These are phyloP conservation scores for Imleria badia DNA, from an alignment of 768 basidiomycete species.

Conservation along the genomic window DNA sequence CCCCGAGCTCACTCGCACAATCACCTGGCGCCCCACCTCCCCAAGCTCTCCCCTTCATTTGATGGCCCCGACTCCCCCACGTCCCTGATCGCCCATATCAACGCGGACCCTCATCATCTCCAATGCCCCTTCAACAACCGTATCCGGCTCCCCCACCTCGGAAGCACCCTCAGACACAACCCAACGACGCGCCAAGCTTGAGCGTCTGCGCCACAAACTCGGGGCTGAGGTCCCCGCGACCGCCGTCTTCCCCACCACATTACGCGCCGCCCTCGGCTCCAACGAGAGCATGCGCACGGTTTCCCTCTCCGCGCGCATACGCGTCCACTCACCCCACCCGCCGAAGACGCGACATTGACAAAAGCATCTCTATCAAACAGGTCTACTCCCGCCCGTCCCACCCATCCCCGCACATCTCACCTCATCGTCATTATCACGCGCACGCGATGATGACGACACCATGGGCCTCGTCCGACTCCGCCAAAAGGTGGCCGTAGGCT, in stretches of 20 bases:
- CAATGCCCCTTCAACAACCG: conserved; percentile 10
- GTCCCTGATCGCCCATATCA: neutral
- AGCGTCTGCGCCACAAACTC: conserved; percentile 57
- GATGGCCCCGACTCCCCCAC: conserved; percentile 4
- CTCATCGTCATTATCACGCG: too few species aligned
- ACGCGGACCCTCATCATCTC: conserved; percentile 18
- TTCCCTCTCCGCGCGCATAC: conserved; percentile 16
- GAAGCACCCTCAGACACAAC: conserved; percentile 38
- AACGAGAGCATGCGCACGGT: conserved; percentile 28
- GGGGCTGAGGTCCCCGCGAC: conserved; percentile 64
- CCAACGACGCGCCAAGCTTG: conserved; percentile 58
- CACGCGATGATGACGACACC: conserved; percentile 1
- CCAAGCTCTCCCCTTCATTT: conserved; percentile 13
- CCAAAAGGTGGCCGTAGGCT: too few species aligned
- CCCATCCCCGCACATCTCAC: conserved; percentile 18
- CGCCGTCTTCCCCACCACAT: conserved; percentile 51
- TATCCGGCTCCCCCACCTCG: conserved; percentile 26
- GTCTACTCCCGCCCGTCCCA: conserved; percentile 28
- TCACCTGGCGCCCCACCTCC: conserved; percentile 24
- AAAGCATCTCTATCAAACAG: conserved; percentile 17
- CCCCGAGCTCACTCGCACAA: conserved; percentile 1
- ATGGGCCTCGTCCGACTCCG: too few species aligned
- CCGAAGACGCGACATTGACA: conserved; percentile 3
- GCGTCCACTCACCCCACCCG: conserved; percentile 14
- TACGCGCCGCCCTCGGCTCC: conserved; percentile 18